phyloP scores from a whole-genome alignment of 2,329 filamentous ascomycete genomes.

The Fusarium ambrosium region DNA sequence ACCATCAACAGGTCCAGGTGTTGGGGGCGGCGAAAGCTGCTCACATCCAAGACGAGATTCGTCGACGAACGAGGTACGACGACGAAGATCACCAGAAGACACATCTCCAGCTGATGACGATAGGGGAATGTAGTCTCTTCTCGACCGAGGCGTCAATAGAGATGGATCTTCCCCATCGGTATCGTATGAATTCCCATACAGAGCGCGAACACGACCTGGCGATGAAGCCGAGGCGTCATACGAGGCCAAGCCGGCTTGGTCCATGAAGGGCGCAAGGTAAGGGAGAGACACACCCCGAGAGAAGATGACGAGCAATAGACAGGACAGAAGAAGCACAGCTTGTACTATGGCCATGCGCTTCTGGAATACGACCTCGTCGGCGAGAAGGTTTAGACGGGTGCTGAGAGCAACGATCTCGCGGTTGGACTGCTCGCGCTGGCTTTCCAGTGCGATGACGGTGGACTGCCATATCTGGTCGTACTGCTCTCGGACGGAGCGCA shows the following conservation, averaged over 20 bases:
- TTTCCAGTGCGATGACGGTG: constrained; percentile 91
- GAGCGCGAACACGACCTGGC: constrained; percentile 23
- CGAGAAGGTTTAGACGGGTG: constrained; percentile 84
- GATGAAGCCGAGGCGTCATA: constrained; percentile 42
- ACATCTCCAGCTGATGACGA: neutral
- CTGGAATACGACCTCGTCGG: constrained; percentile 89
- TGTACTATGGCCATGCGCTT: constrained; percentile 96
- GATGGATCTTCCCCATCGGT: constrained; percentile 4
- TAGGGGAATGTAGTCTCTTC: constrained; percentile 21
- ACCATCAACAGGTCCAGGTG: constrained; percentile 37
- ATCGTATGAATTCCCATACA: constrained; percentile 32
- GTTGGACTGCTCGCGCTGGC: constrained; percentile 86
- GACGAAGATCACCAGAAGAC: constrained; percentile 3
- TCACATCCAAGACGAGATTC: constrained; percentile 35
- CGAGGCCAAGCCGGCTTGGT: constrained; percentile 42
- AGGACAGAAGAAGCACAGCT: constrained; percentile 86
- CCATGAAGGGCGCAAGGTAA: constrained; percentile 49
- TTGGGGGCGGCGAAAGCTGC: constrained; percentile 48
- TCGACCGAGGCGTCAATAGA: constrained; percentile 20
- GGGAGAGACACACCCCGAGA: constrained; percentile 63
- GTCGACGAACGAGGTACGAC: constrained; percentile 15
- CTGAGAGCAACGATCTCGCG: constrained; percentile 87
- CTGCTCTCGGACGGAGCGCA: constrained; percentile 82
- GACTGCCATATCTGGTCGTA: constrained; percentile 98
- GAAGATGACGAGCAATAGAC: constrained; percentile 90